A percentile compares a stretch with the other conserved stretches of the same genome.
phyloP scores from a whole-genome alignment of 139 green algal species.

The Coelastrella sp. region DNA sequence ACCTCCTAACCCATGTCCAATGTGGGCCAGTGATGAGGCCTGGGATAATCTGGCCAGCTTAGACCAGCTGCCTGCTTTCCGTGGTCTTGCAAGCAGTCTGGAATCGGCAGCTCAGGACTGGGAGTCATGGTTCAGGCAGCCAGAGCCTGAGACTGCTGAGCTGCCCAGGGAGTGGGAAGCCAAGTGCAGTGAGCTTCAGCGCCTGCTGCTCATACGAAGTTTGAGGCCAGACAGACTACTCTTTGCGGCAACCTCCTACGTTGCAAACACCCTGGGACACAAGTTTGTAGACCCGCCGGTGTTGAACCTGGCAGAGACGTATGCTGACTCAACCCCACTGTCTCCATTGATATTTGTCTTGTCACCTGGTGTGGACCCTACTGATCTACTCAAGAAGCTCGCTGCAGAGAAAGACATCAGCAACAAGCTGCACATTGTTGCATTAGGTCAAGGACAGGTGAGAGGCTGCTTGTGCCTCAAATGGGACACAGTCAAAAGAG shows the following conservation, averaged over 20 bases:
- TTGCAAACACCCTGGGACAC: conserved; percentile 80
- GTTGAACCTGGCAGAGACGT: conserved; percentile 84
- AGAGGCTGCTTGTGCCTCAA: not conserved
- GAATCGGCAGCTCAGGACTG: conserved; percentile 64
- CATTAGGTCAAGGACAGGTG: conserved; percentile 78
- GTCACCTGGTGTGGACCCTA: conserved; percentile 85
- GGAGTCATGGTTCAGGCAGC: conserved; percentile 72
- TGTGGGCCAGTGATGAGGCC: conserved; percentile 80
- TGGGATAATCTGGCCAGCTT: conserved; percentile 89
- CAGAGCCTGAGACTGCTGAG: conserved; percentile 78
- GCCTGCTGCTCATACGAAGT: conserved; percentile 77
- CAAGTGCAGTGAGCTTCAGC: conserved; percentile 88
- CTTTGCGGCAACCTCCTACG: conserved; percentile 80
- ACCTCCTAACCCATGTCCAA: conserved; percentile 70
- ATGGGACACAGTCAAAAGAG: too few species aligned
- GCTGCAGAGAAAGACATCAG: conserved; percentile 69
- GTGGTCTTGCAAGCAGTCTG: conserved; percentile 66
- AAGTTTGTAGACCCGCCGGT: conserved; percentile 88
- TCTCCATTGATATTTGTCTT: conserved; percentile 90
- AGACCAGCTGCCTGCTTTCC: conserved; percentile 81
- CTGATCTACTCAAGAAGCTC: conserved; percentile 82
- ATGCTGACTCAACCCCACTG: conserved; percentile 69
- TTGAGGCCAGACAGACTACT: conserved; percentile 85
- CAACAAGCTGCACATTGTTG: conserved; percentile 77
- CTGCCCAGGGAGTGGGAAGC: conserved; percentile 87